These are phyloP conservation scores for Fraxinus americana DNA, from an alignment of 257 asterid genomes.

Conservation along the genomic window DNA sequence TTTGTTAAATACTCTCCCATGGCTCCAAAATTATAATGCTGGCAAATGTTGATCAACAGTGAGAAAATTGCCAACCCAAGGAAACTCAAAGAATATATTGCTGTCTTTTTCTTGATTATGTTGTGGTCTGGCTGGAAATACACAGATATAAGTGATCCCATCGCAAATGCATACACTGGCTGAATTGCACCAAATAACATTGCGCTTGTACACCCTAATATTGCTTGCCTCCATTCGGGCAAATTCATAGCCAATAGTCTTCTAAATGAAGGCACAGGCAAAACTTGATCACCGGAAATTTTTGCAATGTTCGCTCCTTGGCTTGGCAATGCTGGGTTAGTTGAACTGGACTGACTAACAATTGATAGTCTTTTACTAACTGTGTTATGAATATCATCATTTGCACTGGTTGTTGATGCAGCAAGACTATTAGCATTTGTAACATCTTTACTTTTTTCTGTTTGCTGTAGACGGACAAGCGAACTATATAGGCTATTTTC, in stretches of 20 bases:
- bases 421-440: neutral
- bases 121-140: slow-evolving; percentile 61
- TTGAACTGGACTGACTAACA: slow-evolving; percentile 65
- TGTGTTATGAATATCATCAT: slow-evolving; percentile 38
- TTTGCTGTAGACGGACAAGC: slow-evolving; percentile 70
- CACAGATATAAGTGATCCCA: slow-evolving; percentile 82
- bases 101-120: slow-evolving; percentile 57
- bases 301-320: slow-evolving; percentile 24
- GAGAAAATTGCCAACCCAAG: slow-evolving; percentile 79
- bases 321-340: slow-evolving; percentile 45
- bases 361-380: slow-evolving; percentile 47
- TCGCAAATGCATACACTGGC: slow-evolving; percentile 67
- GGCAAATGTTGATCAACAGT: slow-evolving; percentile 55
- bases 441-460: slow-evolving; percentile 34
- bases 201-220: slow-evolving; percentile 61
- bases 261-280: slow-evolving; percentile 62
- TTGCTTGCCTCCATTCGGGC: slow-evolving; percentile 91
- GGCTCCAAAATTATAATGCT: slow-evolving; percentile 84
- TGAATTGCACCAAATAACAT: slow-evolving; percentile 78
- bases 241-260: slow-evolving; percentile 77
- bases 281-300: slow-evolving; percentile 41
- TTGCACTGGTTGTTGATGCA: slow-evolving; percentile 27
- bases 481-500: slow-evolving; percentile 59
- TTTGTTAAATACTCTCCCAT: slow-evolving; percentile 92
- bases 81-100: slow-evolving; percentile 56